Conservation (phyloP, 2,329 filamentous ascomycete species). For the Tolypocladium amazonense region DNA sequence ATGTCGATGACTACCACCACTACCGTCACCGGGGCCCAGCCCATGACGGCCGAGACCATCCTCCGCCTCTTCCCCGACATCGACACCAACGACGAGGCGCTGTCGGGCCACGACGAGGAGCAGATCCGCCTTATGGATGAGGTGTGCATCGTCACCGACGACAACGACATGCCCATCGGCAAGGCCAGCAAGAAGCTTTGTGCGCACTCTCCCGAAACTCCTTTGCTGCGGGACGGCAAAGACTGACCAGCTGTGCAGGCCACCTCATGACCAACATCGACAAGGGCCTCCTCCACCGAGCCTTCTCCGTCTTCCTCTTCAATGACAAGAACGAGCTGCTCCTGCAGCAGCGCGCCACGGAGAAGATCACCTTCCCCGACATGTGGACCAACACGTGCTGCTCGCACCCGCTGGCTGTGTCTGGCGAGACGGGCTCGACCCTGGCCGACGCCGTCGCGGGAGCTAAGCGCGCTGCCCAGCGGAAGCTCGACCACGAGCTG, state of each 20-base stretch:
- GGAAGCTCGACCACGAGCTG: constrained; percentile 90
- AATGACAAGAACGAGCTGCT: constrained; percentile 86
- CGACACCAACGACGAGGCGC: constrained; percentile 58
- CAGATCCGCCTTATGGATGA: constrained; percentile 98
- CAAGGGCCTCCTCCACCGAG: constrained; percentile 88
- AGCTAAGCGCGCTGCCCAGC: constrained; percentile 82
- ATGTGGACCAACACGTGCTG: constrained; percentile 99
- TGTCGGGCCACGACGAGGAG: constrained; percentile 91
- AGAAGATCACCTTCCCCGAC: constrained; percentile 98
- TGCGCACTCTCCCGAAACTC: constrained; percentile 29
- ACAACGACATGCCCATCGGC: constrained; percentile 85
- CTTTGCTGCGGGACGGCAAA: background rate
- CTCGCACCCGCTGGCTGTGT: constrained; percentile 88
- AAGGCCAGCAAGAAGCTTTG: constrained; percentile 97
- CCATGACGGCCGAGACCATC: constrained; percentile 79
- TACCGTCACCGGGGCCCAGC: constrained; percentile 36
- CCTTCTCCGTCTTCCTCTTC: constrained; percentile 97
- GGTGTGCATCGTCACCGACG: constrained; percentile 92
- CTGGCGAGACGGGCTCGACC: constrained; percentile 79
- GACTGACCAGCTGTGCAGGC: constrained; percentile 40
- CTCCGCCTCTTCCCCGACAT: constrained; percentile 80
- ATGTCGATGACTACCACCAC: constrained; percentile 19
- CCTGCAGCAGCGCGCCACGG: constrained; percentile 84
- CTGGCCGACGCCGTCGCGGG: constrained; percentile 72
- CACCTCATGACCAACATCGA: constrained; percentile 99